These are phyloP conservation scores for Cercophora scortea DNA, from an alignment of 495 filamentous ascomycete species.

Conservation along the genomic window DNA sequence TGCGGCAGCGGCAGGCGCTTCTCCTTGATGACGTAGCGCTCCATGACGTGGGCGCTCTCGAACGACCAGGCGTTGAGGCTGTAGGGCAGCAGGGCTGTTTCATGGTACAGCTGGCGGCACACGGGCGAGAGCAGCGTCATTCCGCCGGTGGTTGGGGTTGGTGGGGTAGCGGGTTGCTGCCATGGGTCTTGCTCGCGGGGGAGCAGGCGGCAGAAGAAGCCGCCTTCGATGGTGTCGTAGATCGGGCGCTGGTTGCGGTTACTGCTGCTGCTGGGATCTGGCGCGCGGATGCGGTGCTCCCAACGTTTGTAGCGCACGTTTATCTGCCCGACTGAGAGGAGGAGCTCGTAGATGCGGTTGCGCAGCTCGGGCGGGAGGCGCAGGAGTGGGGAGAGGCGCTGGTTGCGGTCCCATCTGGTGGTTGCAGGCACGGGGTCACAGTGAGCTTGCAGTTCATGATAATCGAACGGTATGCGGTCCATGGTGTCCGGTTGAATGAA, in stretches of 20 bases:
- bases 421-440: no score
- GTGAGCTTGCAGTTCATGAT: not conserved
- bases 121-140: conserved; percentile 22
- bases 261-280: no score
- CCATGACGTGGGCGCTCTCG: conserved; percentile 16
- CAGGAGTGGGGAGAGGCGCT: conserved; percentile 23
- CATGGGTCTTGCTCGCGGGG: conserved; percentile 14
- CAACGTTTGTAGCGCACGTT: conserved; percentile 17
- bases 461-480: no score
- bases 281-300: conserved; percentile 5
- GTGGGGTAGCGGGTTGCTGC: not conserved
- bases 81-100: conserved; percentile 23
- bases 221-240: conserved; percentile 10
- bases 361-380: conserved; percentile 31
- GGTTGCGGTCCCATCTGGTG: conserved; percentile 14
- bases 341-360: conserved; percentile 30
- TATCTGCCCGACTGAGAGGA: conserved; percentile 24
- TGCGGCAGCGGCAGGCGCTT: conserved; percentile 16
- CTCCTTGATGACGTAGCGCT: conserved; percentile 21
- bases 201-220: conserved; percentile 17
- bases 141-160: not conserved
- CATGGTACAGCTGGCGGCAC: conserved; percentile 24
- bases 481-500: no score
- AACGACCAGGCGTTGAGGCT: conserved; percentile 24
- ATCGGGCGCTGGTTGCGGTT: conserved; percentile 1